Evolutionary conservation across 2,329 filamentous ascomycete genomes (phyloP).

Genomic region (Fusarium sulawesiense): DNA sequence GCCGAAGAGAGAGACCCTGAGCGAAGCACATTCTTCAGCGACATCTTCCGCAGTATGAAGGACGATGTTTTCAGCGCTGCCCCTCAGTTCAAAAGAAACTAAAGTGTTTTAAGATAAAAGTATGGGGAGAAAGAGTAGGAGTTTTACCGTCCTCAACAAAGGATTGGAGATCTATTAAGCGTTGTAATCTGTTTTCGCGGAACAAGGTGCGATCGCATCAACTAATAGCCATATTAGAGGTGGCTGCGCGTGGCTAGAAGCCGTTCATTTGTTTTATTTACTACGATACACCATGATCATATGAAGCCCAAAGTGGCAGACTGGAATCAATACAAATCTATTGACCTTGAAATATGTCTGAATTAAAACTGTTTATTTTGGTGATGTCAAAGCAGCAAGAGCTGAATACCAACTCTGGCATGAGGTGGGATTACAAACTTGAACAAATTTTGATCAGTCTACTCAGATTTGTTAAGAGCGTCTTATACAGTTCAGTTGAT

Average conservation of each 20-base stretch:
- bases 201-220: conserved; percentile 23
- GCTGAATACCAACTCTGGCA: neutral
- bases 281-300: conserved; percentile 27
- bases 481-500: neutral
- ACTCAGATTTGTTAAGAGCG: neutral
- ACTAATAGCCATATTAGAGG: conserved; percentile 29
- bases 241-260: conserved; percentile 19
- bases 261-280: conserved; percentile 19
- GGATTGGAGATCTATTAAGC: conserved; percentile 37
- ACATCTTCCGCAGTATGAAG: conserved; percentile 68
- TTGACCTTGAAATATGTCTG: neutral
- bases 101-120: neutral
- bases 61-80: conserved; percentile 57
- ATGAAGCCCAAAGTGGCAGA: conserved; percentile 31
- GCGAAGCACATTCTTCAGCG: conserved; percentile 60
- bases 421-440: neutral
- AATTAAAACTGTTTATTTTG: neutral
- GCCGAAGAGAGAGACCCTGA: conserved; percentile 42
- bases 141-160: conserved; percentile 17
- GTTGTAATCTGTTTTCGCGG: conserved; percentile 38
- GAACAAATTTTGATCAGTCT: neutral
- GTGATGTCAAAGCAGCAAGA: neutral
- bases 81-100: conserved; percentile 24
- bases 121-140: conserved; percentile 1
- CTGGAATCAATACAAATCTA: conserved; percentile 28